Conservation (phyloP, 75 land plant genomes). For the Pinus taeda region DNA sequence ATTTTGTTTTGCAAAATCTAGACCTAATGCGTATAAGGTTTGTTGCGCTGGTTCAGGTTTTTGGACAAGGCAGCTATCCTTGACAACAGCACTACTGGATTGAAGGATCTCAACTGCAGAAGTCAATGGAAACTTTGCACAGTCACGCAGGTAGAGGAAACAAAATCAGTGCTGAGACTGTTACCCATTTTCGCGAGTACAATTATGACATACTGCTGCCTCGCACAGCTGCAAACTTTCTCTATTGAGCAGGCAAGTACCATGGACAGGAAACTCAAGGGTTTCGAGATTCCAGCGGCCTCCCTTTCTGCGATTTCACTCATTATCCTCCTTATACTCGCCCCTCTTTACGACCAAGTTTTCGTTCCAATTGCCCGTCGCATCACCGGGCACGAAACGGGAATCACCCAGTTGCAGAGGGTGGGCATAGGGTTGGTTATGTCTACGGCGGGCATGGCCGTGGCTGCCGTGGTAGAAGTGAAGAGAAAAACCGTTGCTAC, state of each 20-base stretch:
- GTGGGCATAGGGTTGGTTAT: constrained; percentile 56
- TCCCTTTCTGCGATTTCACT: constrained; percentile 48
- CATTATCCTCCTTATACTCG: constrained; percentile 33
- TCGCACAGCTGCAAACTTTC: constrained; percentile 70
- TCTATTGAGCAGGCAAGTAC: constrained; percentile 60
- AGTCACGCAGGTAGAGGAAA: constrained; percentile 74
- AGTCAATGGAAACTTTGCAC: constrained; percentile 51
- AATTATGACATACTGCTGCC: constrained; percentile 45
- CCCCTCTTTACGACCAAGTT: constrained; percentile 56
- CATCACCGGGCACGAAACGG: constrained; percentile 42
- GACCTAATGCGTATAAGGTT: neutral
- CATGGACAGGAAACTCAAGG: constrained; percentile 46
- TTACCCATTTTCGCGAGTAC: constrained; percentile 62
- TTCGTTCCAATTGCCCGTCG: constrained; percentile 36
- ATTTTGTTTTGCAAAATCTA: too few species aligned
- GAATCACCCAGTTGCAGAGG: constrained; percentile 60
- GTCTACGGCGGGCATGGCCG: constrained; percentile 48
- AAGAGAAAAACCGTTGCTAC: constrained; percentile 35
- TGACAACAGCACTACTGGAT: neutral
- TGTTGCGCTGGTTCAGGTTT: neutral
- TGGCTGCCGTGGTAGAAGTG: constrained; percentile 52
- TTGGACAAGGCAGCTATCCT: neutral
- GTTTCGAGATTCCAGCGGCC: constrained; percentile 60
- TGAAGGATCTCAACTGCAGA: neutral
- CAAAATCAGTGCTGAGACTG: constrained; percentile 51